Base-by-base conservation (phyloP, 768 basidiomycete species). In the Podaxis rugospora region DNA sequence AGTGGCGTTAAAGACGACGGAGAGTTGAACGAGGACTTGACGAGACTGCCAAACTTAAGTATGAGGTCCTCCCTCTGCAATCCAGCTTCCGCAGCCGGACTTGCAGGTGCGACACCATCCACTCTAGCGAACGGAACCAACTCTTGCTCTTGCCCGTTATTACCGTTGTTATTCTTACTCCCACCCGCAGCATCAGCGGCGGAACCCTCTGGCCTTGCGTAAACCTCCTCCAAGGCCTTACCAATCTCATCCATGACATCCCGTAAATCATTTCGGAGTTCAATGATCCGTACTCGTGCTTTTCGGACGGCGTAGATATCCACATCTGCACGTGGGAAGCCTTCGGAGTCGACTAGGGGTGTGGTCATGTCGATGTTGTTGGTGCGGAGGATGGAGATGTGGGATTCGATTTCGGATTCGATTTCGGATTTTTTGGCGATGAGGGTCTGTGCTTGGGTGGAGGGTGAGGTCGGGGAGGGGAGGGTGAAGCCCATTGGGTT, bases 291-390 rank as follows among this genome's bases (percentile, higher is more conserved):
- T 32, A 87, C 81, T 55, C 93, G 82, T 11, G 93, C 91, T 51
- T 76, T 75, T 23, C 92, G 80, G 18, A 95, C 87, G 10, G 88
- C 86, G 69, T 85, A 92, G 16, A 96, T 79, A 65, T 95, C 92
- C 63, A 98, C 82, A 73, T 96, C 90, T 13, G 84, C 85, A 13
- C 93, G 82, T 0, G 95, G 95, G 72, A 93, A 98, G 5, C 96
- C 96, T 55, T 97, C 91, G 0, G 77, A 64, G 69, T 97, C 94
- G 51, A 97, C 83, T 36, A 98, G 83, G 0, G 92, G 86, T 0
- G 89, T 83, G 25, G 83, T 74, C 78, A 93, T 83, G 1, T 82
- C 86, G 35, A 81, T 81, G 44, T 80, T 74, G 67, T 92, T 89
- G 53, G 80, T 75, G 66, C 78, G 76, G 65, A 93, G 83, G 57